Evolutionary conservation across 2,329 filamentous ascomycete genomes (phyloP).

Genomic region (Aspergillus sp.): DNA sequence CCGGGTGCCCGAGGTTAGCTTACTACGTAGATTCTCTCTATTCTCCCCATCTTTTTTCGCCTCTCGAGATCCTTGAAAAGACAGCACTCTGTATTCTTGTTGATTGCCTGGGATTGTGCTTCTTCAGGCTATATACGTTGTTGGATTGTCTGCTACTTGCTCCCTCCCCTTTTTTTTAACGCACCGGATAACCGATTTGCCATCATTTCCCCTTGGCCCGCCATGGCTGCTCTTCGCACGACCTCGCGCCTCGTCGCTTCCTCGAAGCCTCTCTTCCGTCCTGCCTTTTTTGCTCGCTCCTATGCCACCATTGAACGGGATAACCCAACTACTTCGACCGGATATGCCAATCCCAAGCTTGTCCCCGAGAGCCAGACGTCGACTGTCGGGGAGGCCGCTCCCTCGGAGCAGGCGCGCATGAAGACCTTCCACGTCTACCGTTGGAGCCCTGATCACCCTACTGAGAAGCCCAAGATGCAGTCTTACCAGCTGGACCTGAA

Average conservation of each 20-base stretch:
- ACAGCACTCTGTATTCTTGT: not conserved
- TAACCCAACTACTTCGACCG: conserved; percentile 19
- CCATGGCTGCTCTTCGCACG: conserved; percentile 44
- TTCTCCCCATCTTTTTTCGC: not conserved
- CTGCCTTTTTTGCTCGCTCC: conserved; percentile 33
- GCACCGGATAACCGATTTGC: not conserved
- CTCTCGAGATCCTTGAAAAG: conserved; percentile 1
- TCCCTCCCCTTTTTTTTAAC: too few relatives aligned
- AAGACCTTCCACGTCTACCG: conserved; percentile 99
- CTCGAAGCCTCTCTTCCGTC: conserved; percentile 36
- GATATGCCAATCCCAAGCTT: conserved; percentile 23
- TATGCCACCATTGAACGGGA: conserved; percentile 41
- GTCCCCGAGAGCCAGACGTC: conserved; percentile 49
- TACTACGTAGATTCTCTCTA: conserved; percentile 5
- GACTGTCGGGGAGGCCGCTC: conserved; percentile 53
- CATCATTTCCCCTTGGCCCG: conserved; percentile 7
- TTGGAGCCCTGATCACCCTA: conserved; percentile 91
- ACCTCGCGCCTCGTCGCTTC: conserved; percentile 39
- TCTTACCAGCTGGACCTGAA: conserved; percentile 90
- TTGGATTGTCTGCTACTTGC: not conserved
- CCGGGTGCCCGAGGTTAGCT: conserved; percentile 29
- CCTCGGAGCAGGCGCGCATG: conserved; percentile 52
- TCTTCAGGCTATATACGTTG: not conserved
- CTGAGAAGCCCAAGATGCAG: conserved; percentile 92
- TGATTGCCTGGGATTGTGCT: not conserved